Percentiles rank a stretch among this genome's conserved stretches.
These are phyloP conservation scores for Trichoderma endophyticum DNA, from an alignment of 2,329 filamentous ascomycete genomes.

Conservation along the genomic window DNA sequence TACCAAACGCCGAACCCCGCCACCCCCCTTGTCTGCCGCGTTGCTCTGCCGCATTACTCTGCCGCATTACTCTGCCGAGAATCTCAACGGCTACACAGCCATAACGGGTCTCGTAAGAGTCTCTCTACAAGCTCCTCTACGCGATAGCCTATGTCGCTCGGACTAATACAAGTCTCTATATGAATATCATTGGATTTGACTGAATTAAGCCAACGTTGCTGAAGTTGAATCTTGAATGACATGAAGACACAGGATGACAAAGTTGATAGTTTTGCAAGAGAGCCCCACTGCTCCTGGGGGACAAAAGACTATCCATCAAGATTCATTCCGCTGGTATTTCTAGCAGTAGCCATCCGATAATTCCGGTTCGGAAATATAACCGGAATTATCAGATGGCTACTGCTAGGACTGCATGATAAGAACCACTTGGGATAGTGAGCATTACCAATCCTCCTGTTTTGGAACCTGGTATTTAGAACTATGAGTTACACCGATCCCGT, in stretches of 20 bases:
- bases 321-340: background rate
- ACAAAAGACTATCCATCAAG: background rate
- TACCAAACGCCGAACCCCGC: too few species aligned
- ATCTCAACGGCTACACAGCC: too few species aligned
- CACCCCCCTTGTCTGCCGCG: too few species aligned
- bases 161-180: background rate
- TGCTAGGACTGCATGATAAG: too few species aligned
- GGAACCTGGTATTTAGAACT: background rate
- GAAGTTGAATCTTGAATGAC: background rate
- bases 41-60: too few species aligned
- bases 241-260: background rate
- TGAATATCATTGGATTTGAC: background rate
- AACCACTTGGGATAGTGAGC: background rate
- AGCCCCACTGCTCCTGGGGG: background rate
- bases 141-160: too few species aligned
- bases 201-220: background rate
- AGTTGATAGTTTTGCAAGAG: background rate
- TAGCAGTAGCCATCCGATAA: background rate
- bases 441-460: background rate
- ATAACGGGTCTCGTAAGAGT: too few species aligned
- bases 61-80: too few species aligned
- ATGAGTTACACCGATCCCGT: background rate
- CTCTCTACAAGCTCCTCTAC: too few species aligned
- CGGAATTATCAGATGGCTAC: too few species aligned
- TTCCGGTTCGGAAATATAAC: background rate